Evolutionary conservation across 169 alveolate genomes (phyloP).

Genomic region (Plasmodium relictum): DNA sequence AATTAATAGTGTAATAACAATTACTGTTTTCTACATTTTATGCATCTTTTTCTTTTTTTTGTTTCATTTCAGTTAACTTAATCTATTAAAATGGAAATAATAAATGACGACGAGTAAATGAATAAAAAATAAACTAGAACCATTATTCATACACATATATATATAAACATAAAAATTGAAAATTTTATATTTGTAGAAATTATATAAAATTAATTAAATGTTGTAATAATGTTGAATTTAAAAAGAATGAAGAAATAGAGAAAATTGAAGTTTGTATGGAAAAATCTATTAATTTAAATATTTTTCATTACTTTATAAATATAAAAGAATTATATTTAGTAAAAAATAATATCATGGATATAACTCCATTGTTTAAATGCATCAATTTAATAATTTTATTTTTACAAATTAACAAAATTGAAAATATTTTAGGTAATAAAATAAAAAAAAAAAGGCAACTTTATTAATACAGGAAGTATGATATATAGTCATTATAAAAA

Average conservation of each 20-base stretch:
- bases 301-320: slow-evolving; percentile 36
- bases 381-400: slow-evolving; percentile 25
- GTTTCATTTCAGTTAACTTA: too few relatives aligned
- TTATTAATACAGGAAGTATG: too few relatives aligned
- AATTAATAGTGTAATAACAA: too few relatives aligned
- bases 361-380: slow-evolving; percentile 59
- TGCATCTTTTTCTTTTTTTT: too few relatives aligned
- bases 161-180: background rate
- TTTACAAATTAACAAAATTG: slow-evolving; percentile 50
- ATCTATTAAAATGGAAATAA: slow-evolving; percentile 3
- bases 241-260: slow-evolving; percentile 63
- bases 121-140: background rate
- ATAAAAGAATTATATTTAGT: slow-evolving; percentile 49
- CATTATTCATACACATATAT: background rate
- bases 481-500: too few relatives aligned
- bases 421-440: slow-evolving; percentile 49
- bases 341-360: slow-evolving; percentile 63
- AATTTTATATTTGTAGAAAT: slow-evolving; percentile 3
- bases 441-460: background rate
- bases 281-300: slow-evolving; percentile 42
- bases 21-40: too few relatives aligned
- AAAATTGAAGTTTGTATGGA: slow-evolving; percentile 64
- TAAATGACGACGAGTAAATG: slow-evolving; percentile 33
- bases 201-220: slow-evolving; percentile 24
- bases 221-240: slow-evolving; percentile 58